Evolutionary conservation across 139 green algal genomes (phyloP).

Genomic region (Micractinium sp.): DNA sequence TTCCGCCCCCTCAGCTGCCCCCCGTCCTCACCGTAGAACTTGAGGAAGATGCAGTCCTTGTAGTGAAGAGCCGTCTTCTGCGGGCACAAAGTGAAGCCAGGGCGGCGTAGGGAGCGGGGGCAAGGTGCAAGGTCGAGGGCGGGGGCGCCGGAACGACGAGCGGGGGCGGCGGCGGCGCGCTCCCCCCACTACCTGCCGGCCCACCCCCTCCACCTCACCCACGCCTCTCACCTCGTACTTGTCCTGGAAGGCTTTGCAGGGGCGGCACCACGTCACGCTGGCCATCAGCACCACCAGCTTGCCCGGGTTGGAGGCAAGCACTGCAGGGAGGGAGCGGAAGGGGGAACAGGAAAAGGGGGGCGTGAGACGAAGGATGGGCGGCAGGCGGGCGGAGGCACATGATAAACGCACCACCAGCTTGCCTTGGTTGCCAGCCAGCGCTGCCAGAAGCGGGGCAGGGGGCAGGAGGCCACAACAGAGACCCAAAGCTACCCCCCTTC

Average conservation of each 20-base stretch:
- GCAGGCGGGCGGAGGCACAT: background rate
- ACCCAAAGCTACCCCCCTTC: background rate
- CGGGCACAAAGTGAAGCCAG: background rate
- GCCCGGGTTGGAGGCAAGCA: slow-evolving; percentile 34
- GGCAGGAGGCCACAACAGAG: background rate
- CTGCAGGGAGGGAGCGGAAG: background rate
- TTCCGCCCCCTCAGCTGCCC: too few relatives aligned
- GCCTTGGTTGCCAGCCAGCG: background rate
- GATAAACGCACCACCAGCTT: background rate
- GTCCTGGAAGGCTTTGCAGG: slow-evolving; percentile 58
- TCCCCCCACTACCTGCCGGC: background rate
- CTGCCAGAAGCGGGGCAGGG: background rate
- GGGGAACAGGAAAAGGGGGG: too few relatives aligned
- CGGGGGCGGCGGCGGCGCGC: too few relatives aligned
- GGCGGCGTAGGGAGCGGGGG: background rate
- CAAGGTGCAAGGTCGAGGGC: background rate
- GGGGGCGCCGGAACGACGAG: background rate
- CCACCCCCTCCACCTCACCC: too few relatives aligned
- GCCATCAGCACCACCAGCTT: slow-evolving; percentile 56
- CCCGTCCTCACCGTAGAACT: slow-evolving; percentile 39
- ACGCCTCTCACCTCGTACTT: slow-evolving; percentile 40
- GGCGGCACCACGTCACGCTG: slow-evolving; percentile 58
- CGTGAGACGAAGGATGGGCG: background rate
- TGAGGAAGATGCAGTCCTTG: slow-evolving; percentile 51
- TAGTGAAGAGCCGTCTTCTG: slow-evolving; percentile 61